phyloP scores from a whole-genome alignment of 768 basidiomycete species.

The Boletus subparvulus region DNA sequence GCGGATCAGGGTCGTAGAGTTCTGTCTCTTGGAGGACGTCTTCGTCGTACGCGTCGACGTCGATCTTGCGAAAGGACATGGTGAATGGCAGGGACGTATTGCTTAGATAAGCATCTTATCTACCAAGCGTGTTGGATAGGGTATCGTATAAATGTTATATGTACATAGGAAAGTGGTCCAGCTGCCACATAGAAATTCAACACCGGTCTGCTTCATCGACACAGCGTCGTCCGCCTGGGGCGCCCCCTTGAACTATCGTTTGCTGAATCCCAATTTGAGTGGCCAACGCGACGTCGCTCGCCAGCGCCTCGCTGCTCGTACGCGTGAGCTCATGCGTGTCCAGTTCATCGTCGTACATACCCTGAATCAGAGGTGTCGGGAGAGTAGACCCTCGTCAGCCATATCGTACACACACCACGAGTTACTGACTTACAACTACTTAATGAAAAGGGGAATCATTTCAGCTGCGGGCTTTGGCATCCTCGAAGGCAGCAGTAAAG shows the following conservation, averaged over 20 bases:
- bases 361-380: not conserved
- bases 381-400: not conserved
- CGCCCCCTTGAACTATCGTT: not conserved
- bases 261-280: slow-evolving; percentile 7
- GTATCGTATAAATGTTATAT: too few species aligned
- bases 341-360: not conserved
- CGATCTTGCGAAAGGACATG: slow-evolving; percentile 86
- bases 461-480: too few species aligned
- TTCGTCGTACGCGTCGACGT: slow-evolving; percentile 93
- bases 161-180: not conserved
- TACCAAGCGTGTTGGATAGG: too few species aligned
- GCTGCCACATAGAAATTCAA: not conserved
- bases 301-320: not conserved
- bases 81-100: not conserved
- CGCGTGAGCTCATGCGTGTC: not conserved
- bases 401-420: too few species aligned
- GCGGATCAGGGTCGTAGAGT: slow-evolving; percentile 82
- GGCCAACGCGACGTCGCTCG: slow-evolving; percentile 3
- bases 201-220: not conserved
- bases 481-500: too few species aligned
- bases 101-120: slow-evolving; percentile 3
- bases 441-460: too few species aligned
- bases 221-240: too few species aligned
- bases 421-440: too few species aligned
- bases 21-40: slow-evolving; percentile 83